Conservation (phyloP, 2,329 filamentous ascomycete genomes). For the Alternaria ethzedia region DNA sequence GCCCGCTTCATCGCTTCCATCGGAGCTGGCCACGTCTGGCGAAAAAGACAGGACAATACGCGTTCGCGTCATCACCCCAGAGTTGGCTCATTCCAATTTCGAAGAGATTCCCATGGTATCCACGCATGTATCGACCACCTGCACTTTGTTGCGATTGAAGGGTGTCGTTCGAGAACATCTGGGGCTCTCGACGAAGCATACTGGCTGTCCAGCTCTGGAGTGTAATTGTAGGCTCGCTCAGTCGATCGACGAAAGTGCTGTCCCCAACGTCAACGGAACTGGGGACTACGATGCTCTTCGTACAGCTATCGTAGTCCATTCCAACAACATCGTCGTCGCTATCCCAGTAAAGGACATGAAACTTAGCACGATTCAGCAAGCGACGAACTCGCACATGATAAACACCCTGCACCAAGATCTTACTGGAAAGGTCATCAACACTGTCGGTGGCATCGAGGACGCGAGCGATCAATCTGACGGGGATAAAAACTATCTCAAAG, state of each 20-base stretch:
- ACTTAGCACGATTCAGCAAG: not conserved
- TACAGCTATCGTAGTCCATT: not conserved
- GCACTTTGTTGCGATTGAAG: not conserved
- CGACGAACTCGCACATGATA: too few relatives aligned
- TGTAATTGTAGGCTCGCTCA: not conserved
- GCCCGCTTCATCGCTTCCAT: not conserved
- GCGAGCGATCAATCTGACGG: too few relatives aligned
- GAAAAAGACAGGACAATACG: too few relatives aligned
- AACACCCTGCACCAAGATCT: too few relatives aligned
- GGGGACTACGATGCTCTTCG: not conserved
- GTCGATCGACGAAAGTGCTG: not conserved
- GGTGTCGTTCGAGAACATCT: not conserved
- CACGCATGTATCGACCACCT: not conserved
- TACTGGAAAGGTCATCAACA: too few relatives aligned
- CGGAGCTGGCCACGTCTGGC: fast-evolving
- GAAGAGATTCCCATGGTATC: not conserved
- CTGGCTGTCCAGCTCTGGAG: not conserved
- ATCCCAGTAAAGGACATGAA: fast-evolving
- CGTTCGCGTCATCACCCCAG: not conserved
- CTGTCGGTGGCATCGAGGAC: too few relatives aligned
- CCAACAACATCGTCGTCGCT: not conserved
- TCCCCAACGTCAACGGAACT: not conserved
- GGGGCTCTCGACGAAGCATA: not conserved
- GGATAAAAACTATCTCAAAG: too few relatives aligned
- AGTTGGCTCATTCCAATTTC: not conserved